Base-by-base conservation (phyloP, 2,329 filamentous ascomycete genomes). In the Dactylellina leptospora region DNA sequence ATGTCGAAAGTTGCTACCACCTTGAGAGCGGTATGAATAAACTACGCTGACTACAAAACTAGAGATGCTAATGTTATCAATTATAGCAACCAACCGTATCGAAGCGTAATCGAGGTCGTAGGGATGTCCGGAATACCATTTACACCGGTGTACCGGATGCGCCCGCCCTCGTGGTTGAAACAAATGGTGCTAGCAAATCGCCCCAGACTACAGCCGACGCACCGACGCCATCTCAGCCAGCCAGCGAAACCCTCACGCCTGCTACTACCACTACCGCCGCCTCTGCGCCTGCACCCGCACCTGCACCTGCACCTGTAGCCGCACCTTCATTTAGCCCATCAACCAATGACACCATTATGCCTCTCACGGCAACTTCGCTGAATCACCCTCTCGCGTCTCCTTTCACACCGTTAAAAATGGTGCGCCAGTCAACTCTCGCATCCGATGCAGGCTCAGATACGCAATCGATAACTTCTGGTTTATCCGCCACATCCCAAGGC, bases 21-120 rank as follows among this genome's bases (percentile, higher is more conserved):
- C 1, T 81, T 96, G 36, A 88, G 88, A 63, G 82, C 83, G 69
- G 83, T 85, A 80, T 76, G 82, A 13, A 36, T 22, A 33, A 3
- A 18, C 27, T 18, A 4, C 18, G 5, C 16, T 10, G 16, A 28
- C 48, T 58, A 18, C 3, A 22, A 16, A n/a, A 40, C 28, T 33
- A 25, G 3, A 30, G 3, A 59, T 25, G 9, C 51, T 61, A 48
- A 66, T 40, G n/a, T 18, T 6, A 1, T n/a, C 28, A 2, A 25
- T n/a, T 58, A 48, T 44, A 76, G 63, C 87, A 92, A 18, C 85
- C 86, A 63, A 86, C 90, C 23, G 90, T 87, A 77, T 82, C 86
- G 11, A 89, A 90, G 47, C 97, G 92, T 11, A 83, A 96, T 13
- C 87, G 95, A 75, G 95, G 95, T 55, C 89, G 95, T 72, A 86